phyloP scores from a whole-genome alignment of 441 rosid genomes.

The Corymbia calophylla region DNA sequence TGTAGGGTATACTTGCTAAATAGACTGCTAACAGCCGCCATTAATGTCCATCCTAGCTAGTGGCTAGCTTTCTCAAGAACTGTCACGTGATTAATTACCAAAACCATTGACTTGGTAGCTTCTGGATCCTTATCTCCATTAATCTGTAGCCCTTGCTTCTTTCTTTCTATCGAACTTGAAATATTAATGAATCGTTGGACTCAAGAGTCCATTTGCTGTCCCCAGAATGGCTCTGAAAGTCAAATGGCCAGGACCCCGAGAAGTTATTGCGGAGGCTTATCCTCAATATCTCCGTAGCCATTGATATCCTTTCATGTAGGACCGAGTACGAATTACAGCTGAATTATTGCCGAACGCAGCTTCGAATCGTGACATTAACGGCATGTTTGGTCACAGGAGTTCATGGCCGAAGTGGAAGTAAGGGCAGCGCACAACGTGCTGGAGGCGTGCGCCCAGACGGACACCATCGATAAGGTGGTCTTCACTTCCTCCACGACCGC shows the following conservation, averaged over 20 bases:
- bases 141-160: neutral
- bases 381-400: conserved; percentile 24
- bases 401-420: conserved; percentile 56
- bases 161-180: neutral
- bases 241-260: neutral
- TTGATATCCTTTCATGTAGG: neutral
- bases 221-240: neutral
- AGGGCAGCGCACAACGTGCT: conserved; percentile 62
- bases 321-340: neutral
- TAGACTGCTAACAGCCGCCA: neutral
- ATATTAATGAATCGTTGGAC: neutral
- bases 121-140: neutral
- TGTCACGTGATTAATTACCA: neutral
- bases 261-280: neutral
- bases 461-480: conserved; percentile 53
- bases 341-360: neutral
- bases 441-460: conserved; percentile 64
- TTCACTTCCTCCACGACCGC: conserved; percentile 58
- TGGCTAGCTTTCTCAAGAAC: neutral
- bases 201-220: neutral
- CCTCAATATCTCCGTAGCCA: neutral
- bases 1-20: neutral
- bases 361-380: neutral
- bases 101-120: neutral
- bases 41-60: neutral